These are phyloP conservation scores for Starmerella bacillaris DNA, from an alignment of 805 yeast species.

Conservation along the genomic window DNA sequence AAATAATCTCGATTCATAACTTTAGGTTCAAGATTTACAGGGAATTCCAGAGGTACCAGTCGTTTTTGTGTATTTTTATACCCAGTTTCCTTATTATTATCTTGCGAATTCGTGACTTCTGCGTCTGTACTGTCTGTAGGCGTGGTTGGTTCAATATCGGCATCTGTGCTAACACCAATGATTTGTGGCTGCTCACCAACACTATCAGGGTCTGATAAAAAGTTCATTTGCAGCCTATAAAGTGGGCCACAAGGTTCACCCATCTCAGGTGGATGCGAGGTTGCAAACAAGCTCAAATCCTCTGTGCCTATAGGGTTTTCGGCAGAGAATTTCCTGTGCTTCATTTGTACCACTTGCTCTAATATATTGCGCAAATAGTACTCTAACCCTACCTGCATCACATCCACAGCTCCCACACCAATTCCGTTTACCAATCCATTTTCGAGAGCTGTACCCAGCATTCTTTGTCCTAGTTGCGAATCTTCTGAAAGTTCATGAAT, in stretches of 20 bases:
- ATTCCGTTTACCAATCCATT: conserved; percentile 72
- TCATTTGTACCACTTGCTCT: conserved; percentile 38
- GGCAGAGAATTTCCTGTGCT: conserved; percentile 21
- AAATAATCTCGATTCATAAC: neutral
- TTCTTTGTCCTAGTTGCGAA: conserved; percentile 45
- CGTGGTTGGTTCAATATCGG: neutral
- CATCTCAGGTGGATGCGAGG: conserved; percentile 21
- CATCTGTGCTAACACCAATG: neutral
- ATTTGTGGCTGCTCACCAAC: neutral
- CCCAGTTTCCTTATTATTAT: neutral
- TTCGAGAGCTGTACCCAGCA: conserved; percentile 73
- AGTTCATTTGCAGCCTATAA: conserved; percentile 21
- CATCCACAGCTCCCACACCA: conserved; percentile 60
- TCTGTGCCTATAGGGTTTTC: conserved; percentile 20
- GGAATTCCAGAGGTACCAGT: conserved; percentile 5
- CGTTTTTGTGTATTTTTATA: conserved; percentile 1
- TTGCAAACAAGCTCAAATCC: conserved; percentile 22
- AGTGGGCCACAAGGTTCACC: conserved; percentile 24
- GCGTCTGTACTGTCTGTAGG: neutral
- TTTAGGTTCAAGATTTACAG: neutral
- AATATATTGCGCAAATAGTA: conserved; percentile 48
- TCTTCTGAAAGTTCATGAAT: conserved; percentile 67
- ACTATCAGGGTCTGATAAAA: conserved; percentile 23
- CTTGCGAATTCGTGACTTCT: too few species aligned
- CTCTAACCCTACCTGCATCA: conserved; percentile 66